Evolutionary conservation across 805 yeast genomes (phyloP), one percentile per base, ranked within the genome.

Genomic region (Blastobotrys attinorum): DNA sequence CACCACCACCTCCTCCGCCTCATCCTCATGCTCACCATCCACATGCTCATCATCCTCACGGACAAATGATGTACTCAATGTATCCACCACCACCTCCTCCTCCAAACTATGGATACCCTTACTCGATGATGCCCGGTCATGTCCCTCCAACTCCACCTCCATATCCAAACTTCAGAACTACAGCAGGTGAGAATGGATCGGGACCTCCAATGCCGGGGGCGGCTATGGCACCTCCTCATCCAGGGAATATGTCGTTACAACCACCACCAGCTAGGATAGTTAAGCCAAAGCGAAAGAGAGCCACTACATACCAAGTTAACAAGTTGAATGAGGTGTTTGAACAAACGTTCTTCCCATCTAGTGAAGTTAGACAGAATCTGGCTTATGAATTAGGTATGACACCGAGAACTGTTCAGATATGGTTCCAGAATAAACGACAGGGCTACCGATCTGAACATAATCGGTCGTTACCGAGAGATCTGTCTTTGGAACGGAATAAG

Each of bases 341-440:
- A 43, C 70, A 67, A 47, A 86, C 85, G 48, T 82, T 83, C 36
- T 87, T 83, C 56, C 96, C 97, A 1, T 70, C 77, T 23, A 78
- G 89, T 0, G 81, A 81, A 33, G 73, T 74, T 44, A 67, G 96
- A 33, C 80, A 81, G 56, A 76, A 72, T 27, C 75, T 88, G 23
- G 79, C 94, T 31, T 76, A 73, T 4, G 76, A 76, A 53, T 82
- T 94, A 1, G 83, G 82, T 3, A 81, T 87, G 84, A 76, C 87
- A 16, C 96, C 89, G 52, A 73, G 92, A 52, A 85, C 90, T 6
- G 95, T 88, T 4, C 72, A 95, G 45, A 87, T 88, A 40, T 88
- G 95, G 96, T 86, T 86, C 59, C 96, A 88, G 61, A 87, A 87
- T 59, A 69, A 89, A 54, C 67, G 97, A 13, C 66, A 62, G 47